These are phyloP conservation scores for Apophysomyces trapeziformis DNA, from an alignment of 371 early-diverging fungal species.

Conservation along the genomic window DNA sequence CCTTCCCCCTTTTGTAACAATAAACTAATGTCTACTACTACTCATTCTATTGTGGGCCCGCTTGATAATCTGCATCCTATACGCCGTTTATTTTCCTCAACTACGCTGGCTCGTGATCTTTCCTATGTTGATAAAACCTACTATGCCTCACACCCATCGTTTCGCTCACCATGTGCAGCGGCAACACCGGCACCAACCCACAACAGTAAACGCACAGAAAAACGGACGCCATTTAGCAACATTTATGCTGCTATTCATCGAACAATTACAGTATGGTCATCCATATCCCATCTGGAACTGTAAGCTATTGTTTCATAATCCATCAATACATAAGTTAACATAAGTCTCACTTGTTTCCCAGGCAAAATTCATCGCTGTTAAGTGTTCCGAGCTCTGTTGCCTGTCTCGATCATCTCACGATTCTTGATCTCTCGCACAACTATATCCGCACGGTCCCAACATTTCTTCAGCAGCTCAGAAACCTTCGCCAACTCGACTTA, in stretches of 20 bases:
- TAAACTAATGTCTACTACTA: slow-evolving; percentile 21
- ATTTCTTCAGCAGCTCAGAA: slow-evolving; percentile 32
- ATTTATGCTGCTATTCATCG: slow-evolving; percentile 29
- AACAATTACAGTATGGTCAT: slow-evolving; percentile 25
- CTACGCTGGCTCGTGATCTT: slow-evolving; percentile 24
- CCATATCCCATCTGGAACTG: slow-evolving; percentile 42
- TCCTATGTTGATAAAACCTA: slow-evolving; percentile 31
- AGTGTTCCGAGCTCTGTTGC: slow-evolving; percentile 39
- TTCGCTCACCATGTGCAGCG: neutral
- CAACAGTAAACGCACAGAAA: slow-evolving; percentile 8
- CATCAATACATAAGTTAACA: too few relatives aligned
- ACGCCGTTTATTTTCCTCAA: slow-evolving; percentile 45
- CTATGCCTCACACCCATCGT: slow-evolving; percentile 16
- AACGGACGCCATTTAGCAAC: slow-evolving; percentile 5
- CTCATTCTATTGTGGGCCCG: slow-evolving; percentile 17
- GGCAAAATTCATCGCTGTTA: slow-evolving; percentile 32
- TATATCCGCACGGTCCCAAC: slow-evolving; percentile 37
- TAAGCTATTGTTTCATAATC: slow-evolving; percentile 15
- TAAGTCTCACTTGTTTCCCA: neutral
- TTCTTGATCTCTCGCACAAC: slow-evolving; percentile 52
- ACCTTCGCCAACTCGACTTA: slow-evolving; percentile 40
- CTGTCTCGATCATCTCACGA: slow-evolving; percentile 31
- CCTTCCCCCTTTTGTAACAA: neutral
- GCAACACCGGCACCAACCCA: neutral
- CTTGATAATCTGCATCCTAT: slow-evolving; percentile 20